Evolutionary conservation across 306 rosid genomes (phyloP).

Genomic region (Trichosanthes cucumerina): DNA sequence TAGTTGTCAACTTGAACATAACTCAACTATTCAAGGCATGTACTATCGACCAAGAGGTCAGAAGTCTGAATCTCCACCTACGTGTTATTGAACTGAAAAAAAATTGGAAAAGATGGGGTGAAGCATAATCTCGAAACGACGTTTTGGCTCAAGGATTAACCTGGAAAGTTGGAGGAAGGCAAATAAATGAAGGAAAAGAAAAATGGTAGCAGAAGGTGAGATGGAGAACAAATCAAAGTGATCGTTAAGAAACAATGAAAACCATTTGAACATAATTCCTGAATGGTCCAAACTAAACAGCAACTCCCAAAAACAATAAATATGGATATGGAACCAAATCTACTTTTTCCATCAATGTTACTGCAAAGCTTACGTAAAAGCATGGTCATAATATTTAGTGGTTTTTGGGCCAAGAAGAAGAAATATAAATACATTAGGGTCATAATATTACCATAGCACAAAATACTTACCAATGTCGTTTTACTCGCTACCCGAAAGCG

Average conservation of each 20-base stretch:
- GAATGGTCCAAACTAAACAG: not conserved
- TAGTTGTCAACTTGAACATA: too few relatives aligned
- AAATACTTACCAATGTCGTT: not conserved
- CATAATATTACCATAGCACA: not conserved
- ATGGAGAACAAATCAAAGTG: not conserved
- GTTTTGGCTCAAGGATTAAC: too few relatives aligned
- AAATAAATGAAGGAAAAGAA: not conserved
- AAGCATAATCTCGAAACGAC: too few relatives aligned
- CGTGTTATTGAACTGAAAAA: too few relatives aligned
- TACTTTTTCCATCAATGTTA: not conserved
- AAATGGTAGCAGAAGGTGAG: not conserved
- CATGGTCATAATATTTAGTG: not conserved
- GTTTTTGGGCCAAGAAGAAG: not conserved
- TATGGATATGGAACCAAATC: not conserved
- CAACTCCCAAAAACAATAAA: not conserved
- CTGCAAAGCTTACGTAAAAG: not conserved
- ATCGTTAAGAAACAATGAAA: not conserved
- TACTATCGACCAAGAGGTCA: too few relatives aligned
- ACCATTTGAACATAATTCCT: not conserved
- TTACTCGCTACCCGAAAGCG: conserved; percentile 26
- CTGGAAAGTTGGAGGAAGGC: too few relatives aligned
- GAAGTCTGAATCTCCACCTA: too few relatives aligned
- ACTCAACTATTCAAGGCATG: too few relatives aligned
- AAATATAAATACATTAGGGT: not conserved
- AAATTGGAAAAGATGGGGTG: too few relatives aligned